Evolutionary conservation across 208 protist species (phyloP), one percentile per base, ranked within the genome.

Genomic region (Spongospora subterranea): DNA sequence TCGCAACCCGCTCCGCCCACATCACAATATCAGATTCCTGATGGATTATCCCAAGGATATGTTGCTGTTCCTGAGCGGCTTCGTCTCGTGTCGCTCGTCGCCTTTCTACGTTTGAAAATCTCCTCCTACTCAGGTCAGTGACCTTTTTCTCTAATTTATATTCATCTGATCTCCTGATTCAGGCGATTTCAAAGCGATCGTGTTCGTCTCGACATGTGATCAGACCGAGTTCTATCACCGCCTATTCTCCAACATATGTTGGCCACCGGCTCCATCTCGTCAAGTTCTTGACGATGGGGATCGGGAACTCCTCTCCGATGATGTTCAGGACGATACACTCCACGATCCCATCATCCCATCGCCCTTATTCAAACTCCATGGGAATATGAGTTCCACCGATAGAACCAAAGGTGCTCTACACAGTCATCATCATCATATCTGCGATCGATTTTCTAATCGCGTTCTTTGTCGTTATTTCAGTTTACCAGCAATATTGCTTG

Each of bases 381-480:
- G 89, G n/a, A 77, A 46, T 41, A 92, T 45, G 40, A 90, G 17
- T 13, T 24, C 41, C 24, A 29, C 11, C n/a, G 89, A 92, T 6
- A 1, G 50, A 24, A 88, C 39, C 38, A 88, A 32, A 89, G 88
- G 88, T 39, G 17, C 11, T 1, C n/a, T n/a, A 45, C 32, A 45
- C 32, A 6, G 0, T 0, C 35, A 40, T 77, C 54, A n/a, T 40
- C 88, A n/a, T 0, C 88, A 13, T 88, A 88, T 35, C 24, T 65
- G 13, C 54, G 46, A 98, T 94, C 97, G 97, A 35, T 96, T 98
- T 82, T 96, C 98, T 92, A 96, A 96, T 92, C 98, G 99, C 92
- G 94, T 96, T 0, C 96, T 98, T 88, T 96, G 98, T 90, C n/a
- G n/a, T n/a, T n/a, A n/a, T n/a, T n/a, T 94, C 95, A 77, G 94